Evolutionary conservation across 805 yeast species (phyloP).

Genomic region (Saccharomyces jurei): DNA sequence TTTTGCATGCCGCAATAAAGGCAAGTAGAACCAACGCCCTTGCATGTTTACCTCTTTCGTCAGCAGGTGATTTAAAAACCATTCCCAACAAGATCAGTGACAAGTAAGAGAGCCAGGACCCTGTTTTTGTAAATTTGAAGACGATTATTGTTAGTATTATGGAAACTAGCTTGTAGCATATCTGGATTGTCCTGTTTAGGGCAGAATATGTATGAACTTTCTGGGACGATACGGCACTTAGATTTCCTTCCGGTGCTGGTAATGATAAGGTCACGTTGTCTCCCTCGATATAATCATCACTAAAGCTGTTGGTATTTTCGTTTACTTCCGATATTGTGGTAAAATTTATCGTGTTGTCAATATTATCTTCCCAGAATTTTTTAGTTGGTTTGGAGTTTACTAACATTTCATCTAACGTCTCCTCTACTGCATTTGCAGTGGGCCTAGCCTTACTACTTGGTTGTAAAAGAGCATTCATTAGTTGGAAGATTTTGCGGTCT

Average conservation of each 20-base stretch:
- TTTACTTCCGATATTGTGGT: not conserved
- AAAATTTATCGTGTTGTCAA: not conserved
- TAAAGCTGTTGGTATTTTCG: not conserved
- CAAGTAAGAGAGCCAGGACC: not conserved
- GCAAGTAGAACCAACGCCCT: not conserved
- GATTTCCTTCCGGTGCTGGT: not conserved
- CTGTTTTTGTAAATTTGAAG: not conserved
- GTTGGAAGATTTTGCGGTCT: conserved; percentile 27
- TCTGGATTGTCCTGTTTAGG: not conserved
- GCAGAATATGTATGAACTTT: not conserved
- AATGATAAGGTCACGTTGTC: not conserved
- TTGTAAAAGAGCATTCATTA: conserved; percentile 36
- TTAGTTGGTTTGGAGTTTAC: not conserved
- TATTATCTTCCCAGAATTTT: not conserved
- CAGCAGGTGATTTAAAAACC: not conserved
- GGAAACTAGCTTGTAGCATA: not conserved
- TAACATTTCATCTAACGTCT: conserved; percentile 17
- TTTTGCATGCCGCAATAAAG: not conserved
- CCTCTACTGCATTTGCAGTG: conserved; percentile 34
- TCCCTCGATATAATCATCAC: not conserved
- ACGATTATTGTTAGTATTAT: not conserved
- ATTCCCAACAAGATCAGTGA: not conserved
- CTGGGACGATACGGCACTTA: not conserved
- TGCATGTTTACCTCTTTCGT: not conserved
- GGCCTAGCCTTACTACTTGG: conserved; percentile 36